A percentile compares a stretch with the other conserved stretches of the same genome.
Conservation (phyloP, 148 eudicot genomes). For the Beta vulgaris region DNA sequence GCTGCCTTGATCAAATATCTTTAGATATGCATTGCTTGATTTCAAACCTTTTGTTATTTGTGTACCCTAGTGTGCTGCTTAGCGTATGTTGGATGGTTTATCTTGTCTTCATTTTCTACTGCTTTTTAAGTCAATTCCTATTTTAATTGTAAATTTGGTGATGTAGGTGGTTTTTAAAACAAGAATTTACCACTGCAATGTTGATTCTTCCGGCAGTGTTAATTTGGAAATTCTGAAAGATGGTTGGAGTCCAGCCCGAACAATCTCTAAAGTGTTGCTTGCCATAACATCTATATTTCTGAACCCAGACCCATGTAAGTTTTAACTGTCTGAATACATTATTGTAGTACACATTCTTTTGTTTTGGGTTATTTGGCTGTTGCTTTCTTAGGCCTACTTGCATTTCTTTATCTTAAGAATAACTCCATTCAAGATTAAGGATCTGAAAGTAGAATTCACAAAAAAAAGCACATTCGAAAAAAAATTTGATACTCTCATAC, state of each 20-base stretch:
- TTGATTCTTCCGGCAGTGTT: slow-evolving; percentile 70
- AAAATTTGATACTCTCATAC: no score
- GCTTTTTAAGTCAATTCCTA: neutral
- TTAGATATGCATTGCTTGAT: neutral
- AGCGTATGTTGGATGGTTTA: no score
- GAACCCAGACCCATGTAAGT: slow-evolving; percentile 75
- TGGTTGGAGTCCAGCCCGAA: slow-evolving; percentile 92
- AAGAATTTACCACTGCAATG: slow-evolving; percentile 91
- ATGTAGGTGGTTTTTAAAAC: slow-evolving; percentile 87
- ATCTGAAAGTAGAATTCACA: neutral
- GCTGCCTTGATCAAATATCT: neutral
- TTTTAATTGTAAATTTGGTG: slow-evolving; percentile 33
- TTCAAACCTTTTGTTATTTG: neutral
- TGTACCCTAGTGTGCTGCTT: no score
- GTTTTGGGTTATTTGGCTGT: neutral
- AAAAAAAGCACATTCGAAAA: neutral
- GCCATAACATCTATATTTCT: slow-evolving; percentile 68
- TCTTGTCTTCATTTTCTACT: no score
- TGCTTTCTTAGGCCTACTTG: neutral
- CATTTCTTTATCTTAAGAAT: neutral
- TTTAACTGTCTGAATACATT: neutral
- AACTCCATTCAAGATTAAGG: neutral
- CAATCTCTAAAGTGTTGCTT: slow-evolving; percentile 74
- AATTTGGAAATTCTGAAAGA: slow-evolving; percentile 80
- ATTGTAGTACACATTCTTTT: neutral